phyloP scores from a whole-genome alignment of 1,284 basidiomycete species.

The Sporisorium scitamineum region DNA sequence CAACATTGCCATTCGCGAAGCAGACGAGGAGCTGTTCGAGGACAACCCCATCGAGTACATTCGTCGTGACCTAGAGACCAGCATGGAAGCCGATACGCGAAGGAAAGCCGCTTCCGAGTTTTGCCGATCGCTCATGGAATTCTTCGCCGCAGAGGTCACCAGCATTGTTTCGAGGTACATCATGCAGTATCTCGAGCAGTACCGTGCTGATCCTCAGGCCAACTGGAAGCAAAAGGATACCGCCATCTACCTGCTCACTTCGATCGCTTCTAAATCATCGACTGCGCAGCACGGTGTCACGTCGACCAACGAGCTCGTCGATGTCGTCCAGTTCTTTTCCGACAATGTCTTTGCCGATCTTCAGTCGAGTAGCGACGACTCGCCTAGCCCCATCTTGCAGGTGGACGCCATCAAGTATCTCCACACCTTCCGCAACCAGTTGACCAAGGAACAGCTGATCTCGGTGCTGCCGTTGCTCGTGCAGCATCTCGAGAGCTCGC shows the following conservation, averaged over 20 bases:
- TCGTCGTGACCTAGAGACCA: constrained; percentile 82
- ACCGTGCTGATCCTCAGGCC: constrained; percentile 74
- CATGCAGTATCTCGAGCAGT: constrained; percentile 77
- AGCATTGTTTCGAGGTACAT: constrained; percentile 88
- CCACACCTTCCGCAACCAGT: constrained; percentile 86
- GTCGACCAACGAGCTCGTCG: constrained; percentile 88
- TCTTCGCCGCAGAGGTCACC: constrained; percentile 84
- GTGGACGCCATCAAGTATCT: constrained; percentile 84
- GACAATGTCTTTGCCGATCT: constrained; percentile 90
- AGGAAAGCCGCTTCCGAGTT: constrained; percentile 94
- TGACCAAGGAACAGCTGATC: constrained; percentile 93
- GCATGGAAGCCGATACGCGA: constrained; percentile 77
- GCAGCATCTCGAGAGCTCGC: constrained; percentile 76
- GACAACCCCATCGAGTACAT: constrained; percentile 97
- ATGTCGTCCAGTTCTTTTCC: constrained; percentile 95
- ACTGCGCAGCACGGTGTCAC: constrained; percentile 83
- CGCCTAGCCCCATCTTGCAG: constrained; percentile 82
- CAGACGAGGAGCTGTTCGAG: constrained; percentile 95
- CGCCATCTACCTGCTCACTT: constrained; percentile 92
- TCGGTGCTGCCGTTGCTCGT: constrained; percentile 89
- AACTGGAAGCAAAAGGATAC: constrained; percentile 96
- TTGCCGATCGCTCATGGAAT: constrained; percentile 84
- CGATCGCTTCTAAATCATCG: constrained; percentile 87
- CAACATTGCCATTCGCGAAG: constrained; percentile 87
- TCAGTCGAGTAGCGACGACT: constrained; percentile 75